These are phyloP conservation scores for Rhodamnia argentea DNA, from an alignment of 345 rosid species.

Conservation along the genomic window DNA sequence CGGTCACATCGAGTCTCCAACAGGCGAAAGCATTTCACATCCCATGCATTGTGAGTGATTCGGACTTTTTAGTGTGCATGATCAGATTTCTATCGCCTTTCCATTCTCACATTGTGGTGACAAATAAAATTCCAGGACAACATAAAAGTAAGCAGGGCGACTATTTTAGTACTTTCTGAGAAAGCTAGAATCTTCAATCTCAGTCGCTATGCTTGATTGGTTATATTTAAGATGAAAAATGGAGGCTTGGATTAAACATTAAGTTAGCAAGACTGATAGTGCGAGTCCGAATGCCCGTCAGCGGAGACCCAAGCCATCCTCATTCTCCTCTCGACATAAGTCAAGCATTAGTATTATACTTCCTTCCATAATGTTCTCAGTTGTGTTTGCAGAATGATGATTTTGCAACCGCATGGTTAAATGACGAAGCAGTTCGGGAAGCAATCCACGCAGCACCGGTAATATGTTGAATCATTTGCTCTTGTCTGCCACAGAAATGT, in stretches of 20 bases:
- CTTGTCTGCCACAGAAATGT: background rate
- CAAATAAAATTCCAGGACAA: background rate
- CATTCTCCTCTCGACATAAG: background rate
- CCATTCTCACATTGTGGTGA: background rate
- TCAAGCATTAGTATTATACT: background rate
- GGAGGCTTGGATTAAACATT: background rate
- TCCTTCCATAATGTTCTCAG: background rate
- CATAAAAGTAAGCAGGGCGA: background rate
- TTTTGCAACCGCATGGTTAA: constrained; percentile 34
- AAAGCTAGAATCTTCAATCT: background rate
- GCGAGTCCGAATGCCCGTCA: background rate
- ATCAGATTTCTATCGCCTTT: background rate
- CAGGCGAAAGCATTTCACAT: background rate
- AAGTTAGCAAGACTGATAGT: background rate
- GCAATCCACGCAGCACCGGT: constrained; percentile 43
- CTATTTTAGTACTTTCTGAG: background rate
- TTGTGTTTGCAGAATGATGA: constrained; percentile 26
- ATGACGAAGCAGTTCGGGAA: constrained; percentile 31
- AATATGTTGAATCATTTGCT: background rate
- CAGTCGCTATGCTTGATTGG: background rate
- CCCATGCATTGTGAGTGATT: background rate
- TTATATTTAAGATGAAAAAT: background rate
- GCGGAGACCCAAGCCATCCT: background rate
- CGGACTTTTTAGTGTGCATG: background rate
- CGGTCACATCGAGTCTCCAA: background rate